Evolutionary conservation across 441 rosid genomes (phyloP).

Genomic region (Populus trichocarpa): DNA sequence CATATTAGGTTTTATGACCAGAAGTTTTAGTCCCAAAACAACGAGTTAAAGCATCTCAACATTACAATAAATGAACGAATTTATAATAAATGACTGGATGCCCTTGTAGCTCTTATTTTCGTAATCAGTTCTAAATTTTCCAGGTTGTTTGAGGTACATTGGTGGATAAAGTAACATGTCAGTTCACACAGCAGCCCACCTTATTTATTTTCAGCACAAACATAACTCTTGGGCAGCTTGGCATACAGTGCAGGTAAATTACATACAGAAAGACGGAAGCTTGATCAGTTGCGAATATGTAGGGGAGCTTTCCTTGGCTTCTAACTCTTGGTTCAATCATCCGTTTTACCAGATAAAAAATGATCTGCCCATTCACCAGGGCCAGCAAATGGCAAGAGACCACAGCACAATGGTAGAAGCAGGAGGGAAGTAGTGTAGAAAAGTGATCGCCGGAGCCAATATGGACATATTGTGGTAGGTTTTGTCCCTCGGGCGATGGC

Average conservation of each 20-base stretch:
- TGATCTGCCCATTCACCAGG: conserved; percentile 69
- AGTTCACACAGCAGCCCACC: not conserved
- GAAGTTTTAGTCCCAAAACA: not conserved
- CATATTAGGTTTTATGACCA: not conserved
- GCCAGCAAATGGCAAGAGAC: conserved; percentile 73
- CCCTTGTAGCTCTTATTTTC: not conserved
- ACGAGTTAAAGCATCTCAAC: not conserved
- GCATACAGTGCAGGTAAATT: conserved; percentile 1
- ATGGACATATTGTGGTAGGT: conserved; percentile 36
- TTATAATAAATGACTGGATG: not conserved
- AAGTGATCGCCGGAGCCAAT: conserved; percentile 53
- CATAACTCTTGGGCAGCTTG: not conserved
- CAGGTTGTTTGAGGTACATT: not conserved
- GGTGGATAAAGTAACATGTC: not conserved
- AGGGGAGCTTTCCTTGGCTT: conserved; percentile 2
- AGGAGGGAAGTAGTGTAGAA: conserved; percentile 38
- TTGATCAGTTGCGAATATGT: not conserved
- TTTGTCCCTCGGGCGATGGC: conserved; percentile 25
- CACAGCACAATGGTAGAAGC: conserved; percentile 59
- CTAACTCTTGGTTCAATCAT: conserved; percentile 25
- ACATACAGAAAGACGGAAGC: not conserved
- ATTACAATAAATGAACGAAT: not conserved
- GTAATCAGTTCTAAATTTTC: not conserved
- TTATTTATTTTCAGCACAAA: not conserved
- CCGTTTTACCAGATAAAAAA: conserved; percentile 21